Evolutionary conservation across 2,329 filamentous ascomycete genomes (phyloP), one percentile per base, ranked within the genome.

Genomic region (Neoascochyta sp.): DNA sequence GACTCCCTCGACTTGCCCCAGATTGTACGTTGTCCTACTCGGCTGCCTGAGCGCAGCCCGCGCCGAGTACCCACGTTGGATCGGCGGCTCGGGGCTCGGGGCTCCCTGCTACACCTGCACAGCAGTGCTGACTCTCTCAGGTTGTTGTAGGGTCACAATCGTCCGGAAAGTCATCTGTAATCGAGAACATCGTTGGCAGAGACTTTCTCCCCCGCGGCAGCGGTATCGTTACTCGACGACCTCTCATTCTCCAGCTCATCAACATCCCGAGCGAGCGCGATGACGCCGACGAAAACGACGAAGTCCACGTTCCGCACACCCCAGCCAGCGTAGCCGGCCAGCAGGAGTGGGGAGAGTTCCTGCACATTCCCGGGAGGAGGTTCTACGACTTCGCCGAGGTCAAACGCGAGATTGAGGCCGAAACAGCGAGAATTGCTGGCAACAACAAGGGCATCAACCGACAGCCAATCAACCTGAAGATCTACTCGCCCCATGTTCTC

Each of bases 371-470:
- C 4, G 86, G 88, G 52, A 80, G 88, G 52, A 83, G 80, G 52
- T 93, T 93, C 68, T 86, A 83, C 48, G 86, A 96, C 64, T 98
- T 98, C 65, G 76, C 75, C 54, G 85, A 93, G 61, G 90, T 98
- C 51, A 92, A 93, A 67, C 80, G 86, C 57, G 92, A 98, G 68
- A 96, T 98, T 53, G 92, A 96, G 69, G 89, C 86, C 43, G 92
- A 98, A 70, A 98, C 93, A 12, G 80, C 87, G 36, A 81, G 92
- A 53, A 94, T 98, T 70, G 86, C 85, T 36, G 92, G 92, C 53
- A 93, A 78, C 69, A 98, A 98, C 71, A 96, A 96, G 68, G 92
- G 92, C 54, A 98, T 98, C 70, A 95, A 95, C 65, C 76, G 92
- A 43, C 86, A 94, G 61, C 88, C 92, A 37, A 98, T 98, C 65